Evolutionary conservation across 306 rosid species (phyloP).

Genomic region (Pterocarpus macrocarpus): DNA sequence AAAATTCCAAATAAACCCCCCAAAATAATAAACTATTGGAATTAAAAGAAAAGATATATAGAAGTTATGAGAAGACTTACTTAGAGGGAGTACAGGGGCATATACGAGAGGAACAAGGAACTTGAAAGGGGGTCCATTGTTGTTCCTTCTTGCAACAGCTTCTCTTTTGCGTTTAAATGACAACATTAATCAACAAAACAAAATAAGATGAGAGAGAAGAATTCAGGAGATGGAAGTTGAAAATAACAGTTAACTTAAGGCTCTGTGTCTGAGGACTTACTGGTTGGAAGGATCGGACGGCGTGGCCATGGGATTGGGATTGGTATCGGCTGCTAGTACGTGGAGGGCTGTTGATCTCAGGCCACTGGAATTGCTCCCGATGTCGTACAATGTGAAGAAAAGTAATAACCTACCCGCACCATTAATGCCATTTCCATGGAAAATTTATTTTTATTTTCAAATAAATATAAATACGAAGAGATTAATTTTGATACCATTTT

Average conservation of each 20-base stretch:
- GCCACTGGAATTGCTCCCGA: neutral
- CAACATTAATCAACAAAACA: neutral
- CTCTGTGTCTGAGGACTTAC: constrained; percentile 50
- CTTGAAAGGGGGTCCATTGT: constrained; percentile 72
- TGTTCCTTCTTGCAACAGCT: constrained; percentile 64
- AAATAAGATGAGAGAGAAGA: no score
- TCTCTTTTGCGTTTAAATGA: constrained; percentile 52
- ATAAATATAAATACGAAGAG: no score
- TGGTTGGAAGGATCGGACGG: constrained; percentile 61
- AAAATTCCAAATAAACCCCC: neutral
- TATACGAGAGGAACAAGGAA: constrained; percentile 88
- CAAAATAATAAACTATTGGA: neutral
- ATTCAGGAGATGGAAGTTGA: constrained; percentile 5
- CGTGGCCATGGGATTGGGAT: constrained; percentile 63
- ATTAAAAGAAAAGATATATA: neutral
- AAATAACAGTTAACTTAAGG: neutral
- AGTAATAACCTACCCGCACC: no score
- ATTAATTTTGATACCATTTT: no score
- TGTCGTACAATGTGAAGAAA: neutral
- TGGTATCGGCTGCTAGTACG: neutral
- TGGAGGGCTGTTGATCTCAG: neutral
- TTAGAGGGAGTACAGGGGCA: constrained; percentile 93
- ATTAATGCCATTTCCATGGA: no score
- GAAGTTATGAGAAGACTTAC: constrained; percentile 52
- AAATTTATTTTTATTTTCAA: no score